Base-by-base conservation (phyloP, 2,329 filamentous ascomycete species). In the Fusarium circinatum region DNA sequence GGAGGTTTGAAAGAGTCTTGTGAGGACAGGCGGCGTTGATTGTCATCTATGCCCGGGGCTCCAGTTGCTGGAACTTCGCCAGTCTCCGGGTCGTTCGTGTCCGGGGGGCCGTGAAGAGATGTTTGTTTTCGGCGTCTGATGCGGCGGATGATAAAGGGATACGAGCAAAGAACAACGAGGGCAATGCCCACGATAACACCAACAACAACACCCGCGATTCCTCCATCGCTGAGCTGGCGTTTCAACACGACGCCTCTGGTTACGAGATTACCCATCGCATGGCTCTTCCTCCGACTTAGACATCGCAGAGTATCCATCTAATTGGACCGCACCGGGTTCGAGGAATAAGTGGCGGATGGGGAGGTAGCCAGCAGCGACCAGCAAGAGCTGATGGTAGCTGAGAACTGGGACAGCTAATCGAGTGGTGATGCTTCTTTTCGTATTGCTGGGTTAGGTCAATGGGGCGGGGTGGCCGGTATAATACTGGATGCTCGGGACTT, bases 161-260 rank as follows among this genome's bases (percentile, higher is more conserved):
- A 85, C 44, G 84, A 79, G 59, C 83, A 85, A 41, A 84, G 71
- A 57, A 78, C 70, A 54, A 83, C 64, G 18, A 84, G 78, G 20
- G 72, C 76, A 49, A 79, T 71, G 47, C 76, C 82, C 49, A 84
- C 67, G 45, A 83, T 60, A 57, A 80, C 75, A 38, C 83, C 83
- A 48, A 85, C 76, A 32, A 81, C 79, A 58, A 83, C 76, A 41
- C 83, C 83, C 5, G 82, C 83, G 55, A 84, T 79, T 54, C 79
- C 79, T 45, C 82, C 83, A 70, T 82, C 73, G 59, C 76, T 74
- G 60, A 84, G 65, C 39, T 78, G 68, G 51, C 81, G 79, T 68
- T 76, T 80, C 38, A 68, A 62, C 47, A 78, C 42, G 38, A 62
- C 57, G 54, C 68, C 70, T 60, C 76, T 70, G 44, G 61, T 54